Evolutionary conservation across 345 rosid species (phyloP).

Genomic region (Hypericum androsaemum): DNA sequence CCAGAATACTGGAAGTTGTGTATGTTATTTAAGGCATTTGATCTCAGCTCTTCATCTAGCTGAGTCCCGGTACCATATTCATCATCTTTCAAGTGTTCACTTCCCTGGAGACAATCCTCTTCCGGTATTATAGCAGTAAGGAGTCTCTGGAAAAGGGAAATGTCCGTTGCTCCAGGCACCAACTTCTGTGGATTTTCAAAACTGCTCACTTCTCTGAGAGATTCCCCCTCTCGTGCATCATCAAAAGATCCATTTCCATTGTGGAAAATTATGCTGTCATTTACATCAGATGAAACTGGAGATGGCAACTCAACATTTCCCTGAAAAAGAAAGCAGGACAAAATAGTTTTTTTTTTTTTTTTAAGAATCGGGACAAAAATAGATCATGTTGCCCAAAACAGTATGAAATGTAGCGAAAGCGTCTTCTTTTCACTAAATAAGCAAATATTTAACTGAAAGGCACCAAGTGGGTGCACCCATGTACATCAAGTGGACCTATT

Average conservation of each 20-base stretch:
- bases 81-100: constrained; percentile 43
- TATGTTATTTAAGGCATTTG: constrained; percentile 40
- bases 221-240: constrained; percentile 21
- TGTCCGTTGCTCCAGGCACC: constrained; percentile 26
- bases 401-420: not conserved
- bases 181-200: constrained; percentile 29
- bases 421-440: no score
- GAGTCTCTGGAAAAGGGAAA: constrained; percentile 67
- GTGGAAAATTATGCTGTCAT: constrained; percentile 13
- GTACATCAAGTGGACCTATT: no score
- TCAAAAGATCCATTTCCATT: constrained; percentile 30
- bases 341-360: no score
- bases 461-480: no score
- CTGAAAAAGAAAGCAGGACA: constrained; percentile 21
- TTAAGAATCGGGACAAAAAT: no score
- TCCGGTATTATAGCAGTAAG: constrained; percentile 79
- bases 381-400: not conserved
- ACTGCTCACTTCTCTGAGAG: constrained; percentile 14
- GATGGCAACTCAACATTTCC: constrained; percentile 24
- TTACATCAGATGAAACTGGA: constrained; percentile 16
- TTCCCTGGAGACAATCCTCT: constrained; percentile 39
- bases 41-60: constrained; percentile 49
- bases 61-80: constrained; percentile 44
- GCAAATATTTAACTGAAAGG: no score
- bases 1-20: constrained; percentile 30